A percentile compares a stretch with the other conserved stretches of the same genome.
Conservation (phyloP, 768 basidiomycete genomes). For the Ephemerocybe angulata region DNA sequence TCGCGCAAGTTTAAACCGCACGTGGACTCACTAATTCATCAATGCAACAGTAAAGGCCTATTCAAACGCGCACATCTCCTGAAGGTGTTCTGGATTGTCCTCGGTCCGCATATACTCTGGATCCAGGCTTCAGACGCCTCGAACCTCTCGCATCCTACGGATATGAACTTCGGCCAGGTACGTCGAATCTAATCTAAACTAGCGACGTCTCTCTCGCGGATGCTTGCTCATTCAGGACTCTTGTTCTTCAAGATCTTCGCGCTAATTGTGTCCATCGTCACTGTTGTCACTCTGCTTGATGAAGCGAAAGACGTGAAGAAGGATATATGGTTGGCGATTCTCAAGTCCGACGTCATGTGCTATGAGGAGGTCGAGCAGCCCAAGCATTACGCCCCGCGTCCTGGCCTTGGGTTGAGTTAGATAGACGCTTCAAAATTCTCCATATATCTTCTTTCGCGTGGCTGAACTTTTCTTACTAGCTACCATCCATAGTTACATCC, state of each 20-base stretch:
- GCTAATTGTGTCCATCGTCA: not conserved
- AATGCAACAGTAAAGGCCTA: not conserved
- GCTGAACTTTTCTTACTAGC: not conserved
- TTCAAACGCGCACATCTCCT: conserved; percentile 4
- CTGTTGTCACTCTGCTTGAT: not conserved
- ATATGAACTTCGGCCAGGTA: conserved; percentile 9
- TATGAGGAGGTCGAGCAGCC: not conserved
- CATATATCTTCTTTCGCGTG: not conserved
- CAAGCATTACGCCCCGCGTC: not conserved
- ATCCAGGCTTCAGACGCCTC: conserved; percentile 1
- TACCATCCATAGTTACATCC: not conserved
- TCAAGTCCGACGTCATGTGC: not conserved
- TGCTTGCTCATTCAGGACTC: not conserved
- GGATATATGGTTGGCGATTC: not conserved
- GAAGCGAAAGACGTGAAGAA: not conserved
- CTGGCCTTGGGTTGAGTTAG: conserved; percentile 2
- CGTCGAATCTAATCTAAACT: no score
- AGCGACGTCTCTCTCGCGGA: not conserved
- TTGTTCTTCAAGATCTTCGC: not conserved
- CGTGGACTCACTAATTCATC: not conserved
- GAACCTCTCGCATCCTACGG: not conserved
- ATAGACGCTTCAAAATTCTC: not conserved
- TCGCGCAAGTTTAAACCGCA: not conserved
- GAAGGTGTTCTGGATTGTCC: not conserved
- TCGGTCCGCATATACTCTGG: conserved; percentile 1